Evolutionary conservation across 1,139 yeast species (phyloP).

Genomic region (Taphrina flavorubra): DNA sequence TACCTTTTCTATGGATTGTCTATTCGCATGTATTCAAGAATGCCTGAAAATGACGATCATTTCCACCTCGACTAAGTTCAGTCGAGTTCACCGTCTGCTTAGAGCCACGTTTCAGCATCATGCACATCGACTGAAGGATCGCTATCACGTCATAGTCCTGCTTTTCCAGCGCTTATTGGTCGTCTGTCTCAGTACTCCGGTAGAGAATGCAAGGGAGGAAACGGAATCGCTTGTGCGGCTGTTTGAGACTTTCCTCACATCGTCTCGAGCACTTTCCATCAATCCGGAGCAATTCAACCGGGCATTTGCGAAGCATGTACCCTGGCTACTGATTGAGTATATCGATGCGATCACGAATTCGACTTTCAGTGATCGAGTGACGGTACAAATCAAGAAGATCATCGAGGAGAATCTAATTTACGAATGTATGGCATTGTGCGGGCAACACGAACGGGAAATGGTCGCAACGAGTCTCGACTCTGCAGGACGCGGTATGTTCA

Average conservation of each 20-base stretch:
- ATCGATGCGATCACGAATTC: slow-evolving; percentile 1
- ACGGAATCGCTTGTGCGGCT: slow-evolving; percentile 13
- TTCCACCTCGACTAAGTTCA: background rate
- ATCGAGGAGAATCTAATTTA: slow-evolving; percentile 65
- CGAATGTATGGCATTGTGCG: slow-evolving; percentile 67
- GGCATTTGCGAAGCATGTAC: slow-evolving; percentile 39
- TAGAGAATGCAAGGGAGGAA: background rate
- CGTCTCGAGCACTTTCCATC: slow-evolving; percentile 10
- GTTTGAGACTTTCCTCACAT: slow-evolving; percentile 23
- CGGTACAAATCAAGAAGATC: slow-evolving; percentile 57
- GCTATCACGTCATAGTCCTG: slow-evolving; percentile 25
- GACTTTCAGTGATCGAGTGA: background rate
- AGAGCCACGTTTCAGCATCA: slow-evolving; percentile 25
- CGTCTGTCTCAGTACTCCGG: background rate
- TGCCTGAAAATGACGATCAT: background rate
- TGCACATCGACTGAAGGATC: slow-evolving; percentile 24
- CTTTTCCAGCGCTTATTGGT: slow-evolving; percentile 22
- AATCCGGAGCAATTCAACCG: slow-evolving; percentile 31
- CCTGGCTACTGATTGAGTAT: slow-evolving; percentile 38
- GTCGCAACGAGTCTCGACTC: slow-evolving; percentile 74
- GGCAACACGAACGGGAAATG: slow-evolving; percentile 67
- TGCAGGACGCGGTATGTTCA: slow-evolving; percentile 72
- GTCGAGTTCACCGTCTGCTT: slow-evolving; percentile 8
- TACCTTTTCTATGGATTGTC: background rate
- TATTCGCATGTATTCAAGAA: background rate